Evolutionary conservation across 1,284 basidiomycete genomes (phyloP).

Genomic region (Salmacisia buchloeana): DNA sequence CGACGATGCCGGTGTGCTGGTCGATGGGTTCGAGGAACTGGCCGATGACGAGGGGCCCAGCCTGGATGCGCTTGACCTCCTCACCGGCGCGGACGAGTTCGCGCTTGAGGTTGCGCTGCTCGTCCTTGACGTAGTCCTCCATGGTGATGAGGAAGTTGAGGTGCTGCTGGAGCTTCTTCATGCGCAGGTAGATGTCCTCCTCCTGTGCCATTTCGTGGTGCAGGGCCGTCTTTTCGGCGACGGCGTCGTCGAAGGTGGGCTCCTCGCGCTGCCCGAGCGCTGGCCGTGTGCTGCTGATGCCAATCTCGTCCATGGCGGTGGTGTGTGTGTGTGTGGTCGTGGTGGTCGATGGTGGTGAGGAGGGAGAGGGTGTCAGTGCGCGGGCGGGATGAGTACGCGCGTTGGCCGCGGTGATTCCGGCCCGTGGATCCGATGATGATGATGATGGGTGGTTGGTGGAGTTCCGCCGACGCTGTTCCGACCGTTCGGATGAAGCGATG

Average conservation of each 20-base stretch:
- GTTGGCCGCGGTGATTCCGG: too few relatives aligned
- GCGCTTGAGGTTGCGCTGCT: constrained; percentile 93
- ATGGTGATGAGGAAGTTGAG: constrained; percentile 50
- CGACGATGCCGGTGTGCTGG: constrained; percentile 94
- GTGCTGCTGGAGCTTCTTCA: constrained; percentile 50
- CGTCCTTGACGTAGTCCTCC: constrained; percentile 88
- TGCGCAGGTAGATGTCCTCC: constrained; percentile 45
- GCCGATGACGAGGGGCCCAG: constrained; percentile 97
- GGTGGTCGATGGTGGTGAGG: too few relatives aligned
- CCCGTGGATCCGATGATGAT: too few relatives aligned
- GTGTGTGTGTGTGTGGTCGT: too few relatives aligned
- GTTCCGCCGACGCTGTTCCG: too few relatives aligned
- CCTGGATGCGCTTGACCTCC: constrained; percentile 98
- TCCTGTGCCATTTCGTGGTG: constrained; percentile 37
- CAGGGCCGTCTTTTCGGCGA: constrained; percentile 37
- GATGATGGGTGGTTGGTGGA: too few relatives aligned
- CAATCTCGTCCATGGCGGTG: constrained; percentile 45
- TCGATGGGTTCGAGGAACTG: constrained; percentile 99
- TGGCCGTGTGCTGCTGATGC: constrained; percentile 27
- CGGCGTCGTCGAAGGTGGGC: constrained; percentile 37
- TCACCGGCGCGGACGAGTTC: constrained; percentile 97
- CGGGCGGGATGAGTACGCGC: too few relatives aligned
- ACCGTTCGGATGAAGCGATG: too few relatives aligned
- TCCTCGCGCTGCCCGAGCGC: constrained; percentile 20
- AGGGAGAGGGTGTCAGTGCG: too few relatives aligned